These are phyloP conservation scores for Rhodamnia rubescens DNA, from an alignment of 345 rosid species.

Conservation along the genomic window DNA sequence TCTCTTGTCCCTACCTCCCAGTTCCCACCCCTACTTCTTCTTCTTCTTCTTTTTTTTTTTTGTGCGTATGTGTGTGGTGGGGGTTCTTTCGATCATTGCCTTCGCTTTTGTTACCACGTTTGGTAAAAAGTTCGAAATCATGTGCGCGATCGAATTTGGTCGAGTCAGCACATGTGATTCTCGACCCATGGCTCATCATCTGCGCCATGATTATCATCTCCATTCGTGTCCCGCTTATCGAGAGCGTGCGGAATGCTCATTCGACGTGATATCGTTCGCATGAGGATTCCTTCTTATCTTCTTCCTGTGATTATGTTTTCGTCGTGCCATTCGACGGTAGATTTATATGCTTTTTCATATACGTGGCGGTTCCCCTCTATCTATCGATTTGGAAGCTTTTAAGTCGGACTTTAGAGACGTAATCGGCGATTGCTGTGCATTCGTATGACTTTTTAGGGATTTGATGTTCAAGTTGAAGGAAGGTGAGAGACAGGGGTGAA, in stretches of 20 bases:
- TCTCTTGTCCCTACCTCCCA: not conserved
- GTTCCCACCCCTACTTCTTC: too few species aligned
- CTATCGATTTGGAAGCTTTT: rapidly evolving
- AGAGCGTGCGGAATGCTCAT: rapidly evolving
- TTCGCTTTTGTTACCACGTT: not conserved
- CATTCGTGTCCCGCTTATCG: not conserved
- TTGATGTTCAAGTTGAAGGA: not conserved
- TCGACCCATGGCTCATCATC: not conserved
- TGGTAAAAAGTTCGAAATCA: not conserved
- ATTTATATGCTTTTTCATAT: too few species aligned
- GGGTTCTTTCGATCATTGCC: not conserved
- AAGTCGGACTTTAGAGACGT: rapidly evolving
- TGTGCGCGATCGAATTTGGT: not conserved
- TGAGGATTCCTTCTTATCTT: not conserved
- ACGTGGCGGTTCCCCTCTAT: rapidly evolving
- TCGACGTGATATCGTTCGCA: rapidly evolving
- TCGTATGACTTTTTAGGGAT: not conserved
- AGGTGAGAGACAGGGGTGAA: too few species aligned
- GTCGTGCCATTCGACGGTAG: too few species aligned
- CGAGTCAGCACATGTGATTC: not conserved
- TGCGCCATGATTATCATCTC: not conserved
- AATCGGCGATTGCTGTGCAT: rapidly evolving
- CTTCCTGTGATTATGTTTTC: too few species aligned
- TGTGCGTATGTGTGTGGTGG: rapidly evolving
- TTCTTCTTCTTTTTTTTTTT: too few species aligned